phyloP scores from a whole-genome alignment of 148 eudicot species.

The Heliamphora exappendiculata region DNA sequence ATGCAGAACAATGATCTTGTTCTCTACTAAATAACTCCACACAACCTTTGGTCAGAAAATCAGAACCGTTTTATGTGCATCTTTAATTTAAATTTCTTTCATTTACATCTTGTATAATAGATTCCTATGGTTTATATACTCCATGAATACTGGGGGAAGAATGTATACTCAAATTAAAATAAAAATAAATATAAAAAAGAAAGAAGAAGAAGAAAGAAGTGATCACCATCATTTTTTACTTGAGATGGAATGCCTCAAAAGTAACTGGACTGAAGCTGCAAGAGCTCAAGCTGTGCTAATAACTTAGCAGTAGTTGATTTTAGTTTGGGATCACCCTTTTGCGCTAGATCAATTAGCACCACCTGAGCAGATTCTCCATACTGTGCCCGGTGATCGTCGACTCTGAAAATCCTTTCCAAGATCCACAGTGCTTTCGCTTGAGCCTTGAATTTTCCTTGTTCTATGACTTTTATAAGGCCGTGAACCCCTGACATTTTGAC shows the following conservation, averaged over 20 bases:
- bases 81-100: too few species aligned
- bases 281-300: slow-evolving; percentile 71
- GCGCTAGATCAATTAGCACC: slow-evolving; percentile 63
- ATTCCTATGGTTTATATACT: too few species aligned
- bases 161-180: too few species aligned
- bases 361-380: slow-evolving; percentile 62
- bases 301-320: slow-evolving; percentile 56
- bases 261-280: slow-evolving; percentile 82
- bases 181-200: too few species aligned
- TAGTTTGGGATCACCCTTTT: slow-evolving; percentile 51
- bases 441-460: slow-evolving; percentile 49
- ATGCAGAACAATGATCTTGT: too few species aligned
- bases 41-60: too few species aligned
- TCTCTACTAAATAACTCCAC: too few species aligned
- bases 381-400: slow-evolving; percentile 41
- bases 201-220: neutral
- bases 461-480: slow-evolving; percentile 44
- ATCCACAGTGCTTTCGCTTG: slow-evolving; percentile 72
- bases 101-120: too few species aligned
- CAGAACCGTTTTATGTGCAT: too few species aligned
- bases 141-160: too few species aligned
- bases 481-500: slow-evolving; percentile 34
- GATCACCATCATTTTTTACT: neutral
- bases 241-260: slow-evolving; percentile 30
- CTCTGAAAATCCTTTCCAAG: slow-evolving; percentile 56